phyloP scores from a whole-genome alignment of 2,329 filamentous ascomycete species.

The Thielaviopsis musarum region DNA sequence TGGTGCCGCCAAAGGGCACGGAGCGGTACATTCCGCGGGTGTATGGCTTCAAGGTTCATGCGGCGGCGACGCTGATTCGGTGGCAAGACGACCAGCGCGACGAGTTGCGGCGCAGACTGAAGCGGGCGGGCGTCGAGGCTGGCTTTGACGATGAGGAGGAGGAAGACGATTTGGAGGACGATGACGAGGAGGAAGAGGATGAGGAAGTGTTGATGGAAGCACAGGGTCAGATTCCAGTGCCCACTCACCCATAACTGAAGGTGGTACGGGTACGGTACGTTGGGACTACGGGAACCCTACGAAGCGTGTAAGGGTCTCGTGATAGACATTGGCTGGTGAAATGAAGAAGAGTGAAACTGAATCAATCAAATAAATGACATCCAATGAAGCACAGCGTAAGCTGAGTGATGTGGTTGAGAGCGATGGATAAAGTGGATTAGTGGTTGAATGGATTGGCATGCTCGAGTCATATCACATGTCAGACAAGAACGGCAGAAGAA shows the following conservation, averaged over 20 bases:
- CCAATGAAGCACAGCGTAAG: too few species aligned
- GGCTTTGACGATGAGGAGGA: slow-evolving; percentile 59
- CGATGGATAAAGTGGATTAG: not conserved
- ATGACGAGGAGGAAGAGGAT: slow-evolving; percentile 39
- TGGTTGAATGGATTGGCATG: not conserved
- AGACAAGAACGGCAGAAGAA: not conserved
- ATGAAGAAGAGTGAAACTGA: too few species aligned
- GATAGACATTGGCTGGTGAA: too few species aligned
- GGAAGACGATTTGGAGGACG: slow-evolving; percentile 42
- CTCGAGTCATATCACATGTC: not conserved
- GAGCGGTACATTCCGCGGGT: slow-evolving; percentile 78
- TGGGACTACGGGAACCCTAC: not conserved
- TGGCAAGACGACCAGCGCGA: slow-evolving; percentile 79
- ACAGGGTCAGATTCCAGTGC: slow-evolving; percentile 3
- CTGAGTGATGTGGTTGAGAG: too few species aligned
- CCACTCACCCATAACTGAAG: not conserved
- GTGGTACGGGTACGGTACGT: not conserved
- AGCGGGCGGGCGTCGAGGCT: slow-evolving; percentile 55
- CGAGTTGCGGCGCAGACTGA: slow-evolving; percentile 63
- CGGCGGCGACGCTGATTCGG: slow-evolving; percentile 67
- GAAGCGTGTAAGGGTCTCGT: not conserved
- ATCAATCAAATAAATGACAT: too few species aligned
- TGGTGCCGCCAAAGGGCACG: slow-evolving; percentile 72
- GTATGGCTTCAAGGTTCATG: slow-evolving; percentile 93
- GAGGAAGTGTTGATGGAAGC: slow-evolving; percentile 18